Evolutionary conservation across 2,329 filamentous ascomycete genomes (phyloP), one percentile per base, ranked within the genome.

Genomic region (Onygenales sp.): DNA sequence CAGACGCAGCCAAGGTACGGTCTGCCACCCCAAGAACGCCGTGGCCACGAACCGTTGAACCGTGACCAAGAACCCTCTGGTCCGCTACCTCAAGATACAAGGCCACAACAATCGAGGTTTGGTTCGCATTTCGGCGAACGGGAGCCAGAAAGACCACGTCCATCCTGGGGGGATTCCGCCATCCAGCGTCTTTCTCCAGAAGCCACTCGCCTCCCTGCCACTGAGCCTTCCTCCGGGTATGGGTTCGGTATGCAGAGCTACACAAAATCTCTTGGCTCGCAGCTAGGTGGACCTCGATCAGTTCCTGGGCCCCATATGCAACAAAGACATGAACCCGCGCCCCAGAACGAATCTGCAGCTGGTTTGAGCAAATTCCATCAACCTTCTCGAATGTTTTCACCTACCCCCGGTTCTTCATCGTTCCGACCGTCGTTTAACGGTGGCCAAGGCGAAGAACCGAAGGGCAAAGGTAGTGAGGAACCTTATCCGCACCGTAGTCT

Each of bases 401-500:
- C 66, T n/a, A 64, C 68, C 7, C 65, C 70, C 2, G 62, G 63
- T 4, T 63, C 70, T 5, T 62, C 67, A 0, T 52, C 52, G 14
- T 46, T 38, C 7, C 42, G 50, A 33, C 47, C 47, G 13, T 50
- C 50, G 32, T 55, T 55, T 21, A 55, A 63, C 8, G 54, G 59
- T 27, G 56, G 65, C 8, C 57, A 63, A 7, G 59, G 64, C 36
- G 50, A 60, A 8, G 72, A 74, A 27, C 70, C 72, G 13, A 67
- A 68, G n/a, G 68, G 72, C 13, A 74, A 73, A 57, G 70, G 69
- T 53, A 78, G 72, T 62, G 80, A 82, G 49, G 76, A 80, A 35
- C 76, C 81, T 42, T 77, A 81, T 39, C 78, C 80, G 51, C 79
- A 80, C 47, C 83, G 87, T 57, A 84, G 81, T 39, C 76, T 95